A percentile compares a stretch with the other conserved stretches of the same genome.
Conservation (phyloP, 768 basidiomycete species). For the Xerocomellus intermedius region DNA sequence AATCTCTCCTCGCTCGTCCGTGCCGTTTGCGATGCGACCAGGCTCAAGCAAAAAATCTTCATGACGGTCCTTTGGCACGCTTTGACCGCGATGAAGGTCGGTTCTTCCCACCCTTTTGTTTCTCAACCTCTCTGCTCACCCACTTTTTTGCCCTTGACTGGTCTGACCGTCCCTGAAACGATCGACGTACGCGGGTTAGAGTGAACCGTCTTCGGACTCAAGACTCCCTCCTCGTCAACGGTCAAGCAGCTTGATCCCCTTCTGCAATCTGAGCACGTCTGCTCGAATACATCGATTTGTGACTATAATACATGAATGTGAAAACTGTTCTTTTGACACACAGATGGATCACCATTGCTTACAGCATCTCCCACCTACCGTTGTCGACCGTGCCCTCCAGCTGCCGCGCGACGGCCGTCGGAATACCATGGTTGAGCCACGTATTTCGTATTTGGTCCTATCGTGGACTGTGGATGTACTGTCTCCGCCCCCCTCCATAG, state of each 20-base stretch:
- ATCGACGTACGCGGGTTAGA: conserved; percentile 38
- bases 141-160: conserved; percentile 23
- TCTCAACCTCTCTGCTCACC: not conserved
- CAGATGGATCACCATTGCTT: not conserved
- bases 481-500: conserved; percentile 78
- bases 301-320: not conserved
- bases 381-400: conserved; percentile 83
- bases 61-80: conserved; percentile 77
- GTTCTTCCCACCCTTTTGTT: not conserved
- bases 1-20: conserved; percentile 42
- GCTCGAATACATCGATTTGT: not conserved
- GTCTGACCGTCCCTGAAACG: conserved; percentile 42
- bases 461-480: conserved; percentile 79
- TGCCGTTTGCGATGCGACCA: conserved; percentile 40
- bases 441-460: conserved; percentile 90
- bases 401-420: conserved; percentile 85
- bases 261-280: not conserved
- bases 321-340: not conserved
- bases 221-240: conserved; percentile 4
- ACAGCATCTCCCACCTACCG: conserved; percentile 93
- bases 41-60: conserved; percentile 48
- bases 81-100: conserved; percentile 79
- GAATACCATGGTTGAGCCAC: conserved; percentile 90
- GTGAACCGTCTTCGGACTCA: conserved; percentile 20
- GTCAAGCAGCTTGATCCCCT: not conserved